Evolutionary conservation across 73 alveolate species (phyloP).

Genomic region (Halteria grandinella): DNA sequence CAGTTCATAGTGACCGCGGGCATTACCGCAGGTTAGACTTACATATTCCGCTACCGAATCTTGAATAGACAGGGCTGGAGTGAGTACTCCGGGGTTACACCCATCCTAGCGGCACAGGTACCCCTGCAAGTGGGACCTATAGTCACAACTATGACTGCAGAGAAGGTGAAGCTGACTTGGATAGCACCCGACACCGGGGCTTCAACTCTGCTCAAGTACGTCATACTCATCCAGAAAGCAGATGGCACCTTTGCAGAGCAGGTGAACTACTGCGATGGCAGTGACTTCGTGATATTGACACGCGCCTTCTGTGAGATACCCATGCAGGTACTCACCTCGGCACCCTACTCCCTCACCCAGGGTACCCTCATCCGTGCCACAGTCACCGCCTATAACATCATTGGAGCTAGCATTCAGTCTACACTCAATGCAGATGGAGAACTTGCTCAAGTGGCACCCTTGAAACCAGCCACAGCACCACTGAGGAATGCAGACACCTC

Average conservation of each 20-base stretch:
- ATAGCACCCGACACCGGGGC: constrained; percentile 12
- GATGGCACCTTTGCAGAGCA: constrained; percentile 17
- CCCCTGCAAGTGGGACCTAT: constrained; percentile 42
- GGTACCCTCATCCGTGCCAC: constrained; percentile 41
- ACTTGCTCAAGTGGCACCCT: constrained; percentile 43
- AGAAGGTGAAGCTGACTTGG: constrained; percentile 30
- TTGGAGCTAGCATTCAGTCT: constrained; percentile 31
- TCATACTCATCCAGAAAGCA: not conserved
- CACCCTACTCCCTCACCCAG: constrained; percentile 11
- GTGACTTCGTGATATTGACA: not conserved
- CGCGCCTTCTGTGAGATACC: constrained; percentile 51
- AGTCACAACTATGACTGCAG: constrained; percentile 31
- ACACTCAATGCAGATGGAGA: constrained; percentile 33
- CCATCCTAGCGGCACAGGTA: constrained; percentile 43
- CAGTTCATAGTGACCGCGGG: not conserved
- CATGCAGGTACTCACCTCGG: constrained; percentile 10
- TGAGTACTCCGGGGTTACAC: constrained; percentile 23
- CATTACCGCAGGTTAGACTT: not conserved
- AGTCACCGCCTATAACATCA: constrained; percentile 43
- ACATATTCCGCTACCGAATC: constrained; percentile 49
- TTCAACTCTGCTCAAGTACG: constrained; percentile 21
- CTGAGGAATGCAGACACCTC: constrained; percentile 37
- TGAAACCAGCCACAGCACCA: constrained; percentile 54
- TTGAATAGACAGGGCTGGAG: constrained; percentile 57
- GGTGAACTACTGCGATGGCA: constrained; percentile 42